Evolutionary conservation across 257 asterid species (phyloP), one percentile per base, ranked within the genome.

Genomic region (Nicotiana benthamiana): DNA sequence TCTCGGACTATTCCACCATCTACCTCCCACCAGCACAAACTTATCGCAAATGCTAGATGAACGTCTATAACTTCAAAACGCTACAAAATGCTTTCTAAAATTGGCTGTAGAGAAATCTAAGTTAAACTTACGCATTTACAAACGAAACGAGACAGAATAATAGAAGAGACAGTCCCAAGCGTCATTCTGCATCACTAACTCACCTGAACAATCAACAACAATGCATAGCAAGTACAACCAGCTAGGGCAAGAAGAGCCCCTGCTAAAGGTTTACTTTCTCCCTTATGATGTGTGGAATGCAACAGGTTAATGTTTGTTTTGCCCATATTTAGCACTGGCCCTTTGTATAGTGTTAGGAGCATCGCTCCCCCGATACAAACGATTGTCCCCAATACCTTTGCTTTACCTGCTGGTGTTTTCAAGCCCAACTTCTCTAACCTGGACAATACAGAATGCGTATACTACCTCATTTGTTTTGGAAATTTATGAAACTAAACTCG

Each of bases 181-280:
- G 20, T 68, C 72, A 12, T 48, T 75, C 15, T 52, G 9, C 7
- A 30, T 52, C 56, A 36, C 20, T 34, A 26, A 36, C 70, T 82
- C 51, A 90, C 98, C 97, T 91, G 97, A 80, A 88, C 15, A 30
- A 93, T 89, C 80, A 93, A 82, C 94, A 97, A 88, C 1, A 90
- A 6, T 4, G 98, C 87, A 79, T 86, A 88, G 40, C 86, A 84
- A 5, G 85, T 80, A 46, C 93, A 90, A 60, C 92, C 85, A 22
- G 79, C 79, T n/a, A 95, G 0, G 43, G 89, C 86, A 60, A 93
- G 62, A 64, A 87, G 0, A 7, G 90, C 83, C 11, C 99, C 99
- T 46, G 86, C 3, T 8, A 80, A 4, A 83, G 83, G 30, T 85
- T 88, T 13, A 61, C 80, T 24, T 63, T 83, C 68, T 51, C 15